Evolutionary conservation across 352 stramenopile genomes (phyloP).

Genomic region (Phytophthora kernoviae): DNA sequence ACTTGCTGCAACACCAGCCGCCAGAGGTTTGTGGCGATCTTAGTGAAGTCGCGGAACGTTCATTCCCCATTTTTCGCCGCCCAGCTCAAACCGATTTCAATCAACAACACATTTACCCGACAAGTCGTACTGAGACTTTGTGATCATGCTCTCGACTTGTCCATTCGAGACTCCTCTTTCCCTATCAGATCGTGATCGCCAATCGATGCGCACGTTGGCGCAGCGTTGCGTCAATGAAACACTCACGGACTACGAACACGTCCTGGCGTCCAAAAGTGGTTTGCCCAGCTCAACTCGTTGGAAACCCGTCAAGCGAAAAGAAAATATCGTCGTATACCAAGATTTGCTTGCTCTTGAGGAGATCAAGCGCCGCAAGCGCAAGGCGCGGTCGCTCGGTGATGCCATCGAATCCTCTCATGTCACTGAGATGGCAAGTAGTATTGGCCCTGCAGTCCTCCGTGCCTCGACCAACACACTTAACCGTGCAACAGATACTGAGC

Average conservation of each 20-base stretch:
- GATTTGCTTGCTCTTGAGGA: conserved; percentile 27
- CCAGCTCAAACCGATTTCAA: background rate
- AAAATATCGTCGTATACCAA: conserved; percentile 35
- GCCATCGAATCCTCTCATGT: conserved; percentile 23
- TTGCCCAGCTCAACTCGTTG: conserved; percentile 29
- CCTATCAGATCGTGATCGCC: conserved; percentile 31
- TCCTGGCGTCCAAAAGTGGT: conserved; percentile 27
- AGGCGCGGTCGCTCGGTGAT: conserved; percentile 29
- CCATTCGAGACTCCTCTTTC: conserved; percentile 34
- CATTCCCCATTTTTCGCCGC: conserved; percentile 25
- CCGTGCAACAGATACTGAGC: background rate
- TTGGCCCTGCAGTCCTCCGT: conserved; percentile 7
- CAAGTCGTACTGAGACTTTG: conserved; percentile 6
- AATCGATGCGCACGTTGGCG: conserved; percentile 22
- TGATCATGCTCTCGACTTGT: conserved; percentile 15
- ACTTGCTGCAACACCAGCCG: background rate
- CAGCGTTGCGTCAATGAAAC: conserved; percentile 27
- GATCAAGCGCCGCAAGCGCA: conserved; percentile 31
- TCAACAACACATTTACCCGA: background rate
- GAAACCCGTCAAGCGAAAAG: conserved; percentile 36
- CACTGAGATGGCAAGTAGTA: conserved; percentile 17
- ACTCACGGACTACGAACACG: conserved; percentile 36
- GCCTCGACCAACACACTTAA: conserved; percentile 6
- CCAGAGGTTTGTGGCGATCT: conserved; percentile 11
- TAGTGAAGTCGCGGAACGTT: background rate